Evolutionary conservation across 2,329 filamentous ascomycete species (phyloP).

Genomic region (Lecanicillium sp.): DNA sequence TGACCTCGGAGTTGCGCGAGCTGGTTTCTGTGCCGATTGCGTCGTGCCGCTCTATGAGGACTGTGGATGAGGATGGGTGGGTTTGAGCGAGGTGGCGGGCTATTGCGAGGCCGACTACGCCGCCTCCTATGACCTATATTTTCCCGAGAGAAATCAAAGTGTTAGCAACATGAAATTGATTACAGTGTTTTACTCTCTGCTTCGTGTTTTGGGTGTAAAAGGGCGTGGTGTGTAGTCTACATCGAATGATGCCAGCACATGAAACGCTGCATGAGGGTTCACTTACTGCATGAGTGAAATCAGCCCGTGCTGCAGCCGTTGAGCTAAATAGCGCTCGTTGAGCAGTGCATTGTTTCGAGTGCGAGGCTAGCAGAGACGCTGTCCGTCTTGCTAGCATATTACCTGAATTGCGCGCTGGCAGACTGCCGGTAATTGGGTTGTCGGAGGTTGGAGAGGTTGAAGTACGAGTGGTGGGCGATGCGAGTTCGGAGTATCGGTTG

Average conservation of each 20-base stretch:
- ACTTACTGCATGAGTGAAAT: conserved; percentile 39
- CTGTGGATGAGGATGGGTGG: conserved; percentile 51
- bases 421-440: too few relatives aligned
- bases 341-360: background rate
- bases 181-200: too few relatives aligned
- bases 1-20: conserved; percentile 88
- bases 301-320: conserved; percentile 22
- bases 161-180: too few relatives aligned
- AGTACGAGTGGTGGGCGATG: too few relatives aligned
- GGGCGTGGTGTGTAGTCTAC: background rate
- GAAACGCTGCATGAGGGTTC: background rate
- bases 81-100: conserved; percentile 61
- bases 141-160: conserved; percentile 2
- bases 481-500: too few relatives aligned
- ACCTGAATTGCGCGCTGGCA: too few relatives aligned
- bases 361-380: background rate
- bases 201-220: too few relatives aligned
- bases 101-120: conserved; percentile 71
- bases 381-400: conserved; percentile 4
- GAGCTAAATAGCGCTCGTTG: conserved; percentile 26
- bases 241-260: background rate
- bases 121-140: conserved; percentile 49
- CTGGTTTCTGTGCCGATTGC: conserved; percentile 77
- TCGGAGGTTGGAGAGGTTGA: background rate
- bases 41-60: conserved; percentile 74